These are phyloP conservation scores for Paraphaeosphaeria minitans DNA, from an alignment of 2,329 filamentous ascomycete species.

Conservation along the genomic window DNA sequence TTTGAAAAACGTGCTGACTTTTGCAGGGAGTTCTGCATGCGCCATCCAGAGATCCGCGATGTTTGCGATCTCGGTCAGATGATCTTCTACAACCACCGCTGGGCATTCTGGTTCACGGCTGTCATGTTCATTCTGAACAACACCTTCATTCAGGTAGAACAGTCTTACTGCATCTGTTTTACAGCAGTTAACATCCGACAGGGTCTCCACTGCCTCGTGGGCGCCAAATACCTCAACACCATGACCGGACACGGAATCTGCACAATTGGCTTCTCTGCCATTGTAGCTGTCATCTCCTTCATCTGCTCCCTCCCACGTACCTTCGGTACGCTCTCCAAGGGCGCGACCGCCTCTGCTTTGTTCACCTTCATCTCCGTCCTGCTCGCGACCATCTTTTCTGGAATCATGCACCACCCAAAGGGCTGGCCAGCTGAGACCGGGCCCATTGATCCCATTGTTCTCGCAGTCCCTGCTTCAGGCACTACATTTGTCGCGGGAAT, in stretches of 20 bases:
- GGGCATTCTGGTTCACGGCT: conserved; percentile 71
- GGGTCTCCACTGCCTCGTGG: conserved; percentile 81
- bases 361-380: conserved; percentile 92
- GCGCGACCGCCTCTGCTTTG: conserved; percentile 78
- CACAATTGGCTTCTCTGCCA: conserved; percentile 78
- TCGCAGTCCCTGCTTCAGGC: conserved; percentile 67
- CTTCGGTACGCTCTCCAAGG: conserved; percentile 77
- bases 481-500: conserved; percentile 83
- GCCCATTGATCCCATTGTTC: conserved; percentile 69
- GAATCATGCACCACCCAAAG: conserved; percentile 73
- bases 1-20: conserved; percentile 14
- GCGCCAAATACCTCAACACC: conserved; percentile 87
- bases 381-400: conserved; percentile 81
- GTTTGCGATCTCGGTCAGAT: conserved; percentile 96
- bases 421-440: conserved; percentile 64
- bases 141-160: conserved; percentile 76
- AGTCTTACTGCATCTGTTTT: conserved; percentile 13
- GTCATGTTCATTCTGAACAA: conserved; percentile 95
- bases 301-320: conserved; percentile 82
- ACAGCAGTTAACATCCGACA: conserved; percentile 40
- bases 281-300: conserved; percentile 77
- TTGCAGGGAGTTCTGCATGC: conserved; percentile 82
- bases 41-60: conserved; percentile 88
- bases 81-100: conserved; percentile 84
- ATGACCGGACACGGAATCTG: conserved; percentile 75